Evolutionary conservation across 495 filamentous ascomycete genomes (phyloP).

Genomic region (Daldinia grandis): DNA sequence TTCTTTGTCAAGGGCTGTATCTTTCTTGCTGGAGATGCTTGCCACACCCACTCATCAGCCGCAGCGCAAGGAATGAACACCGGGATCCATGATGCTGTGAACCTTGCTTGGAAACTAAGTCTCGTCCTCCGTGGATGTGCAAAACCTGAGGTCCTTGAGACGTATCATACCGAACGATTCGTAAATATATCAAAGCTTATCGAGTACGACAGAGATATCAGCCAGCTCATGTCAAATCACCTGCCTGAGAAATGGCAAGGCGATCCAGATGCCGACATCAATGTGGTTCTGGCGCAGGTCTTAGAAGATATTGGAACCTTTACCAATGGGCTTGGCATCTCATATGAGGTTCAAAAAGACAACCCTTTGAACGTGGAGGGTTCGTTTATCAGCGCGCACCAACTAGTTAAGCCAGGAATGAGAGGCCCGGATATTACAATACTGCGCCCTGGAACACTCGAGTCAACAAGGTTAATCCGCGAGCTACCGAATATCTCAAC

Average conservation of each 20-base stretch:
- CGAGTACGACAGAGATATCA: conserved; percentile 48
- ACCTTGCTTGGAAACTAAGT: conserved; percentile 66
- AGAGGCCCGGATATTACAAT: conserved; percentile 54
- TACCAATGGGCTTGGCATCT: conserved; percentile 56
- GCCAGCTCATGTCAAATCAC: conserved; percentile 48
- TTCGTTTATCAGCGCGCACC: conserved; percentile 24
- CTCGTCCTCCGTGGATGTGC: conserved; percentile 44
- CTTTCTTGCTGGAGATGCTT: conserved; percentile 66
- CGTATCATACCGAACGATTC: conserved; percentile 51
- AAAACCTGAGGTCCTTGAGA: conserved; percentile 43
- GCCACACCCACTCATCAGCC: conserved; percentile 65
- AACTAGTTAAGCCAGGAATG: conserved; percentile 42
- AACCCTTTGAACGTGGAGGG: conserved; percentile 46
- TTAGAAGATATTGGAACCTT: conserved; percentile 55
- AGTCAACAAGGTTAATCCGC: conserved; percentile 50
- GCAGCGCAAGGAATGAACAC: conserved; percentile 70
- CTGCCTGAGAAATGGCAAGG: conserved; percentile 54
- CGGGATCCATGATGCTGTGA: conserved; percentile 66
- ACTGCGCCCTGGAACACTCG: conserved; percentile 54
- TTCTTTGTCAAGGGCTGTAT: conserved; percentile 55
- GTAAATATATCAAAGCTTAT: conserved; percentile 50
- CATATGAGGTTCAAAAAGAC: conserved; percentile 41
- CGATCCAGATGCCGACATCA: conserved; percentile 53
- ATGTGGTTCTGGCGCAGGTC: conserved; percentile 52
- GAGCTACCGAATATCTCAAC: conserved; percentile 50